Conservation (phyloP, 2,329 filamentous ascomycete species). For the Knoxdaviesia capensis region DNA sequence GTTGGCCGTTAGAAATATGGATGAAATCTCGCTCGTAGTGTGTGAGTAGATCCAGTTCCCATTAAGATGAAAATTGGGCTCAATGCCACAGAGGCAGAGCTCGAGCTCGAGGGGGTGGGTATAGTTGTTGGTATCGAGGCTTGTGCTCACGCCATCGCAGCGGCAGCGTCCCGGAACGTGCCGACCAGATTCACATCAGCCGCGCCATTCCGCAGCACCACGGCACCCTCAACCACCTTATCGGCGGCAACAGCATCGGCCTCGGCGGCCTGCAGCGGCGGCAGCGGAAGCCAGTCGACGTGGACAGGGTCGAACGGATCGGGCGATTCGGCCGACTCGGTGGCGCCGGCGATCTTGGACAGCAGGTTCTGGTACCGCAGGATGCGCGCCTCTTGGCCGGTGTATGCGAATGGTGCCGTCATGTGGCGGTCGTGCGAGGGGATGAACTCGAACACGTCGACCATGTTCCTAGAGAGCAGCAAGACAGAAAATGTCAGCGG, state of each 20-base stretch:
- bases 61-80: no score
- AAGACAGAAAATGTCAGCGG: slow-evolving; percentile 5
- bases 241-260: slow-evolving; percentile 24
- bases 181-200: slow-evolving; percentile 22
- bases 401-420: slow-evolving; percentile 22
- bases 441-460: slow-evolving; percentile 46
- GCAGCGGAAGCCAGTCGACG: slow-evolving; percentile 29
- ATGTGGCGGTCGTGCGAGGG: slow-evolving; percentile 21
- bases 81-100: no score
- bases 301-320: slow-evolving; percentile 20
- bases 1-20: no score
- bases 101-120: no score
- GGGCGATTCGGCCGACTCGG: slow-evolving; percentile 13
- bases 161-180: slow-evolving; percentile 39
- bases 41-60: no score
- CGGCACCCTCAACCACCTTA: slow-evolving; percentile 14
- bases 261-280: not conserved
- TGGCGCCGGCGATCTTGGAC: slow-evolving; percentile 31
- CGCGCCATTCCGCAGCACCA: not conserved
- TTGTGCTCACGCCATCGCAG: slow-evolving; percentile 16
- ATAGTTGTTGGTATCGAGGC: no score
- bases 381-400: slow-evolving; percentile 33
- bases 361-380: slow-evolving; percentile 41
- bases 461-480: slow-evolving; percentile 32
- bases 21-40: no score